Conservation (phyloP, 352 stramenopile species). For the Globisporangium ultimum region DNA sequence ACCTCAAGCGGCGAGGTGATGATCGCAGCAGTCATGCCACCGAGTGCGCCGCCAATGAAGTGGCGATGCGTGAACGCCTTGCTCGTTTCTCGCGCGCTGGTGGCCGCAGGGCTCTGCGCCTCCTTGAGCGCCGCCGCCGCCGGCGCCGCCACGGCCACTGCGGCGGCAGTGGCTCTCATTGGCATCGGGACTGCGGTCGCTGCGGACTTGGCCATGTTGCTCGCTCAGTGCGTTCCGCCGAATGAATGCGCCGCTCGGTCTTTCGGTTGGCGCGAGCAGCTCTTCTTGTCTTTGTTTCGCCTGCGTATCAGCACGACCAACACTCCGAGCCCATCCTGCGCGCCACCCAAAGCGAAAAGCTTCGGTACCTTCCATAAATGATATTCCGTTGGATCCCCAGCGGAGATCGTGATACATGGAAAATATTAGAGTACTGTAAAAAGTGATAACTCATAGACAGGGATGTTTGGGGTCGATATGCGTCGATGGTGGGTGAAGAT, state of each 20-base stretch:
- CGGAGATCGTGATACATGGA: neutral
- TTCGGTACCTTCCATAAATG: neutral
- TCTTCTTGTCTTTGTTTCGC: neutral
- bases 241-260: neutral
- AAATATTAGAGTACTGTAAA: neutral
- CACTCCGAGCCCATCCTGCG: neutral
- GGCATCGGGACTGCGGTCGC: neutral
- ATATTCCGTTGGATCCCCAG: neutral
- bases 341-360: neutral
- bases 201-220: neutral
- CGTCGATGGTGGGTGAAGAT: neutral
- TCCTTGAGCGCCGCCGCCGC: neutral
- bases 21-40: slow-evolving; percentile 77
- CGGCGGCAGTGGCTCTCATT: neutral
- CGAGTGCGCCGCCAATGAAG: slow-evolving; percentile 73
- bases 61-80: slow-evolving; percentile 39
- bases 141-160: neutral
- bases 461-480: neutral
- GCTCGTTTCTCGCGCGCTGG: slow-evolving; percentile 3
- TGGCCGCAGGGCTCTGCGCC: neutral
- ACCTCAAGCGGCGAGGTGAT: slow-evolving; percentile 84
- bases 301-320: neutral
- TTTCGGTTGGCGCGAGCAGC: neutral
- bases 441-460: neutral
- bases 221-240: neutral